phyloP scores from a whole-genome alignment of 1,284 basidiomycete genomes.

The Fomitopsis palustris region DNA sequence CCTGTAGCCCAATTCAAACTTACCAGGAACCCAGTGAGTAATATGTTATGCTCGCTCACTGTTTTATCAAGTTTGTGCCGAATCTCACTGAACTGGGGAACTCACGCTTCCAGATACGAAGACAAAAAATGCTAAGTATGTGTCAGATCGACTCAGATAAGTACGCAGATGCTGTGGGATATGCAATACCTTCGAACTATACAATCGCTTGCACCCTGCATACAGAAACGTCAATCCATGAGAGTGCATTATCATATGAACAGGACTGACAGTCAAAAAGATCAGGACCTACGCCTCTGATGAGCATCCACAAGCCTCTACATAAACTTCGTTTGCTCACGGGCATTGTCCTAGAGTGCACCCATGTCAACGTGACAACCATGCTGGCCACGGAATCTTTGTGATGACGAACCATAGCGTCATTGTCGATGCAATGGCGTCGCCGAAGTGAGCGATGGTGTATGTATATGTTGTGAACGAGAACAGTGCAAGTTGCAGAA shows the following conservation, averaged over 20 bases:
- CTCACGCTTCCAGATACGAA: not conserved
- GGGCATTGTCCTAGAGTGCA: not conserved
- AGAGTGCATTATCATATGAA: not conserved
- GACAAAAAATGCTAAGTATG: constrained; percentile 2
- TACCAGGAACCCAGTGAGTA: not conserved
- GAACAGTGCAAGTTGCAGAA: not conserved
- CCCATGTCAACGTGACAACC: not conserved
- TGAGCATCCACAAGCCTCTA: not conserved
- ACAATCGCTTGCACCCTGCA: not conserved
- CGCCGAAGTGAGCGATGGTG: not conserved
- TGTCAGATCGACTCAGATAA: constrained; percentile 9
- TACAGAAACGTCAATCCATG: not conserved
- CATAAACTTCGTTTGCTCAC: no score
- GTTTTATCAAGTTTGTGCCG: not conserved
- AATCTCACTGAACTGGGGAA: no score
- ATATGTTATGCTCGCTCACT: not conserved
- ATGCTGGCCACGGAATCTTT: not conserved
- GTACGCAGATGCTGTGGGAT: not conserved
- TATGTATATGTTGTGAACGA: not conserved
- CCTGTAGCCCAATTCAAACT: not conserved
- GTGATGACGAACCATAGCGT: not conserved
- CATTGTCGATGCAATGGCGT: not conserved
- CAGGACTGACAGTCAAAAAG: not conserved
- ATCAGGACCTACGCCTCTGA: not conserved
- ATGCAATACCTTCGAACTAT: not conserved